Evolutionary conservation across 2,329 filamentous ascomycete genomes (phyloP), one percentile per base, ranked within the genome.

Genomic region (Aspergillus novoparasiticus): DNA sequence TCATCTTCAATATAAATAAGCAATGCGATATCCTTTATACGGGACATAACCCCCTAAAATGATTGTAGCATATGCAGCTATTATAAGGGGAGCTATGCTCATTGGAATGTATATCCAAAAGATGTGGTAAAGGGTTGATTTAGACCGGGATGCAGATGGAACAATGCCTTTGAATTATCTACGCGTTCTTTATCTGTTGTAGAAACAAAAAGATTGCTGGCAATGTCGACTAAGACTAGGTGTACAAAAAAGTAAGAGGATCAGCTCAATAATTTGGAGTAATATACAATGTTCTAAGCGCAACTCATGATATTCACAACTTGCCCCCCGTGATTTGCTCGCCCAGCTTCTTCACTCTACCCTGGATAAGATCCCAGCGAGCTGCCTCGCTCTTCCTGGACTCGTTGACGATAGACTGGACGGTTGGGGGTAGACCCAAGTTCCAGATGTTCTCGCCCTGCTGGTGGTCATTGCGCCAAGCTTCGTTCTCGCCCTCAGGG

Each of bases 311-410:
- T 55, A 57, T 62, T 75, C 69, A 80, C 76, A 87, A 81, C 80
- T 88, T 90, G 58, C 89, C 89, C 60, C 89, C 89, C 23, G 88
- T 91, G 70, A 91, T 81, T 70, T 85, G 83, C 76, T 90, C 89
- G 10, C 85, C 87, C 72, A 91, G 85, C 76, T 82, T 86, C 79
- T 83, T 86, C 72, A 90, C 82, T 69, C 89, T 83, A 65, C 85
- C 80, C 72, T 85, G 83, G 39, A 83, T 84, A 51, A 85, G 57
- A 66, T 69, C 79, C 79, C 72, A 78, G 67, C 72, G 75, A 68
- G 61, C 68, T 39, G 69, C 59, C 62, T 79, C 76, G 46, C 69
- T 75, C 70, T 64, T 76, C 64, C 61, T 76, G 59, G 64, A 60
- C 59, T 73, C 70, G 23, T 70, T 71, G 64, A 74, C 69, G 59